A percentile compares a stretch with the other conserved stretches of the same genome.
phyloP scores from a whole-genome alignment of 2,329 filamentous ascomycete species.

The Torrubiella hemipterigena region DNA sequence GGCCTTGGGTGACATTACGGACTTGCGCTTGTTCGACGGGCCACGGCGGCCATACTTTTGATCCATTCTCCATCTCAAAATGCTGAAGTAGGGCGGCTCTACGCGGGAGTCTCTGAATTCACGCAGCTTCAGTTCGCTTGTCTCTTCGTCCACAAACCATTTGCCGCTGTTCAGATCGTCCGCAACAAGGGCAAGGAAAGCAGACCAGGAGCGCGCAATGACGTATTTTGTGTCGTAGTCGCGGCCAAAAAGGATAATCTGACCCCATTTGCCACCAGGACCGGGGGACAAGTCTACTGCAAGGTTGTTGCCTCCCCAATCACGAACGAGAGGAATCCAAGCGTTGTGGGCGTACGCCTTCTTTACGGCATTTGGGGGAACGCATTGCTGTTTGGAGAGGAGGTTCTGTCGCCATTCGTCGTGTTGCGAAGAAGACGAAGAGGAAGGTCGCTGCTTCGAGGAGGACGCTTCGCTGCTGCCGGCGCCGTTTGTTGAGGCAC shows the following conservation, averaged over 20 bases:
- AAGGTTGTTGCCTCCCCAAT: slow-evolving; percentile 98
- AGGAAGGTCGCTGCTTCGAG: slow-evolving; percentile 41
- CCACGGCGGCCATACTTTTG: slow-evolving; percentile 74
- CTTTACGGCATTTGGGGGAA: slow-evolving; percentile 76
- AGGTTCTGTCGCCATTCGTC: slow-evolving; percentile 74
- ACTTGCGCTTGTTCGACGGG: slow-evolving; percentile 38
- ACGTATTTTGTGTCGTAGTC: slow-evolving; percentile 99
- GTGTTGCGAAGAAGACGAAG: slow-evolving; percentile 38
- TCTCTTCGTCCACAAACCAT: slow-evolving; percentile 87
- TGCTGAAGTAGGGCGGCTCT: slow-evolving; percentile 88
- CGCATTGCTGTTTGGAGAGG: slow-evolving; percentile 71
- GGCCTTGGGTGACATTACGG: slow-evolving; percentile 29
- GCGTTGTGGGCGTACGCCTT: slow-evolving; percentile 87
- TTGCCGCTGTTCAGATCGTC: slow-evolving; percentile 87
- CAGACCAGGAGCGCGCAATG: slow-evolving; percentile 80
- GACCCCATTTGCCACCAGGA: slow-evolving; percentile 83
- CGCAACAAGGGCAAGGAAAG: slow-evolving; percentile 74
- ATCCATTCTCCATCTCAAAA: slow-evolving; percentile 87
- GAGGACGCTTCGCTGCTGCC: slow-evolving; percentile 57
- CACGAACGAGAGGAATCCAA: slow-evolving; percentile 92
- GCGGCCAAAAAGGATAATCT: slow-evolving; percentile 90
- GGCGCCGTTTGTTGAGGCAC: slow-evolving; percentile 62
- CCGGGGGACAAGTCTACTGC: slow-evolving; percentile 88
- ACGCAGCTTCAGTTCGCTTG: slow-evolving; percentile 76
- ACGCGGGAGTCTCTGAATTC: slow-evolving; percentile 85